These are phyloP conservation scores for Fistulinella cinereoalba DNA, from an alignment of 1,284 basidiomycete species.

Conservation along the genomic window DNA sequence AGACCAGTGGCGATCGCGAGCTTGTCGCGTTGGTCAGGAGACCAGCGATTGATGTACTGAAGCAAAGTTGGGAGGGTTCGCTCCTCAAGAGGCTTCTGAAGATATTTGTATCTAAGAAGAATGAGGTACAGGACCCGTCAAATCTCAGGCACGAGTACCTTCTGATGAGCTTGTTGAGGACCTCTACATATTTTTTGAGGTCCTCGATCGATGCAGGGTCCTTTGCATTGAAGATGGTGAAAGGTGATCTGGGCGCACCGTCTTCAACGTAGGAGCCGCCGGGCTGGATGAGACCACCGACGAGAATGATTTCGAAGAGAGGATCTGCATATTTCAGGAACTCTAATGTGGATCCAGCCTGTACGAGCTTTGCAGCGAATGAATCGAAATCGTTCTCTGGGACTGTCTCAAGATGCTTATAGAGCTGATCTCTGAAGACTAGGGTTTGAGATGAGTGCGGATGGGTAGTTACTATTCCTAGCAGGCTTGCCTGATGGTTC, in stretches of 20 bases:
- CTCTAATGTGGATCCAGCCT: conserved; percentile 90
- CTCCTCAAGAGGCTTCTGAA: conserved; percentile 93
- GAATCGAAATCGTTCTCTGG: conserved; percentile 80
- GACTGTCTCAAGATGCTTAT: conserved; percentile 90
- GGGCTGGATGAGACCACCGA: conserved; percentile 93
- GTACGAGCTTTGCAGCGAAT: conserved; percentile 81
- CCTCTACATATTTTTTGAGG: conserved; percentile 90
- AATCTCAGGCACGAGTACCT: conserved; percentile 47
- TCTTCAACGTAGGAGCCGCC: conserved; percentile 92
- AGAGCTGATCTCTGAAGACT: conserved; percentile 96
- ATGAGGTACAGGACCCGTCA: conserved; percentile 11
- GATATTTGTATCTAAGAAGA: conserved; percentile 85
- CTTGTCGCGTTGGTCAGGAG: conserved; percentile 73
- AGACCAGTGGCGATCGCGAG: conserved; percentile 80
- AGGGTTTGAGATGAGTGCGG: conserved; percentile 13
- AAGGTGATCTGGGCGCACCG: conserved; percentile 74
- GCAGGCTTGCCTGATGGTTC: conserved; percentile 62
- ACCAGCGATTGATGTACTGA: conserved; percentile 89
- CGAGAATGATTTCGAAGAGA: conserved; percentile 92
- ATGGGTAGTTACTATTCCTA: conserved; percentile 2
- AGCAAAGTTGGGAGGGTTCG: conserved; percentile 79
- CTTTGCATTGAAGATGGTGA: conserved; percentile 81
- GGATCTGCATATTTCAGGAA: conserved; percentile 94
- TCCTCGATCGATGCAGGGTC: conserved; percentile 76
- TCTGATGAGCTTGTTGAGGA: conserved; percentile 92